A percentile compares a stretch with the other conserved stretches of the same genome.
Evolutionary conservation across 2,329 filamentous ascomycete species (phyloP).

Genomic region (Emergomyces africanus): DNA sequence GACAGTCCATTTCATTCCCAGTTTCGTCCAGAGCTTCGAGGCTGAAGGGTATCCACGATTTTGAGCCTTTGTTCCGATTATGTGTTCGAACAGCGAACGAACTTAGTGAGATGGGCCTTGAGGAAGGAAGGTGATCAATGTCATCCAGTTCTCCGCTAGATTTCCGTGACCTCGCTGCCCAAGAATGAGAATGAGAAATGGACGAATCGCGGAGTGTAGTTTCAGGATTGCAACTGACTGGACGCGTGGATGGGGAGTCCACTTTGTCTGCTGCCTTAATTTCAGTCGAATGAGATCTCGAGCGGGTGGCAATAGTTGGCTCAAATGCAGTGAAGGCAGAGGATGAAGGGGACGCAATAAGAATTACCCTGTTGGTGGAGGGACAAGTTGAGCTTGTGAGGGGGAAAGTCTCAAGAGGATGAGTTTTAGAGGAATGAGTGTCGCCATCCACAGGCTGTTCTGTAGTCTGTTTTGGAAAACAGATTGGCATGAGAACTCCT

Average conservation of each 20-base stretch:
- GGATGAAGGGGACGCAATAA: neutral
- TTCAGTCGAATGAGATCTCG: neutral
- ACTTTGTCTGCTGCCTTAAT: neutral
- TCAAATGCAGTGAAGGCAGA: neutral
- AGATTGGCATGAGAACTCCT: neutral
- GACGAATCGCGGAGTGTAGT: neutral
- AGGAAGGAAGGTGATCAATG: neutral
- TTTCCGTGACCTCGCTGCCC: neutral
- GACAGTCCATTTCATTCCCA: slow-evolving; percentile 4
- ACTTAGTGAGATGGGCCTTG: slow-evolving; percentile 2
- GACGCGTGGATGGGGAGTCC: neutral
- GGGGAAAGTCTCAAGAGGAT: neutral
- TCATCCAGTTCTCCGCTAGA: slow-evolving; percentile 4
- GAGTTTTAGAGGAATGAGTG: neutral
- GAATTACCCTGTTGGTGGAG: neutral
- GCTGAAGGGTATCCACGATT: slow-evolving; percentile 10
- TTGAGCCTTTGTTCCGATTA: slow-evolving; percentile 12
- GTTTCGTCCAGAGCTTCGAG: slow-evolving; percentile 4
- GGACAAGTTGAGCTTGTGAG: neutral
- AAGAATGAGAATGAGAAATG: neutral
- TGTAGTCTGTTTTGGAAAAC: neutral
- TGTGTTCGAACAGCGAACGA: slow-evolving; percentile 1
- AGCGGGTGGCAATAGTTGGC: neutral
- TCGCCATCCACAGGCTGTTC: neutral
- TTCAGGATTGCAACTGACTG: neutral